phyloP scores from a whole-genome alignment of 176 grass and related monocot genomes.

The Rhynchospora pubera region DNA sequence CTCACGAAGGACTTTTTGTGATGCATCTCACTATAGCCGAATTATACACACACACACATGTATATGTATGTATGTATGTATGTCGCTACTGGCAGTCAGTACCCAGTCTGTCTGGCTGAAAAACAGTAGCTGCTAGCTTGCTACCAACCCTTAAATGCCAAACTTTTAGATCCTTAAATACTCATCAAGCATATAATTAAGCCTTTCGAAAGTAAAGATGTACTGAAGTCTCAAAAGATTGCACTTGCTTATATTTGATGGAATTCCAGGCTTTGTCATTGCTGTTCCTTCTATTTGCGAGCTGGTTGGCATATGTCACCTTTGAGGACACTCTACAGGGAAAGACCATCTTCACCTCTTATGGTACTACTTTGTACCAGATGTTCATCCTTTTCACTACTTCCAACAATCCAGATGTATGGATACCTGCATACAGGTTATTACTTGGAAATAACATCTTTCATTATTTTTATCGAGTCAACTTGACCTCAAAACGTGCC shows the following conservation, averaged over 20 bases:
- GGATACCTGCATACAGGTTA: conserved; percentile 98
- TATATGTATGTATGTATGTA: no score
- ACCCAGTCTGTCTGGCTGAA: neutral
- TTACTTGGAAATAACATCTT: neutral
- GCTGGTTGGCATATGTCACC: conserved; percentile 92
- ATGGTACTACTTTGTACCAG: conserved; percentile 74
- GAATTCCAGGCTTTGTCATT: conserved; percentile 68
- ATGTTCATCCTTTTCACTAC: conserved; percentile 99
- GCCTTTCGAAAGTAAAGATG: neutral
- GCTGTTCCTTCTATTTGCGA: conserved; percentile 87
- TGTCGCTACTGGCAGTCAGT: neutral
- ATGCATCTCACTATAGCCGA: neutral
- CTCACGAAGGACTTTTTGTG: neutral
- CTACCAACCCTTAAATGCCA: neutral
- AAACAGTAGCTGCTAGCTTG: neutral
- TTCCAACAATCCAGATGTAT: conserved; percentile 97
- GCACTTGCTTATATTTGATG: neutral
- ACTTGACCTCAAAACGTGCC: neutral
- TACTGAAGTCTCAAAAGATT: neutral
- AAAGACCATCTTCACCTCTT: conserved; percentile 66
- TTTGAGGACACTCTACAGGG: conserved; percentile 93
- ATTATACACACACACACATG: no score
- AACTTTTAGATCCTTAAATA: no score
- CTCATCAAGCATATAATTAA: neutral
- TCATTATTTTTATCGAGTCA: conserved; percentile 8